phyloP scores from a whole-genome alignment of 2,329 filamentous ascomycete genomes.

The Cercospora beticola region DNA sequence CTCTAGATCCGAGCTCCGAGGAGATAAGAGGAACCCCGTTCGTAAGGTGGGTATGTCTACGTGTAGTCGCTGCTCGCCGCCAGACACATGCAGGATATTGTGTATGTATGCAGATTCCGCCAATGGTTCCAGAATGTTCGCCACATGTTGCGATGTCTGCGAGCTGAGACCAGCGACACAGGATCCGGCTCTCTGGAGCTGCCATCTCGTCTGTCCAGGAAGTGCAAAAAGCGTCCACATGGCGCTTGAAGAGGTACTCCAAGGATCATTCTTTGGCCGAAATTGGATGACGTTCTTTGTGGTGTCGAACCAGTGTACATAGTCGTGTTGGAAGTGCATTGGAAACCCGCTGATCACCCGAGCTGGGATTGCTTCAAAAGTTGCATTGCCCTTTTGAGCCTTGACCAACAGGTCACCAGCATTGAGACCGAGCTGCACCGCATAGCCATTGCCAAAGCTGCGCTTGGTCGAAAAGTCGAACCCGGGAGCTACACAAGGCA shows the following conservation, averaged over 20 bases:
- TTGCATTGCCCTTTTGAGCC: no score
- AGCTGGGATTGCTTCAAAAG: conserved; percentile 44
- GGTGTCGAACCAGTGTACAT: conserved; percentile 62
- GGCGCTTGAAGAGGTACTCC: no score
- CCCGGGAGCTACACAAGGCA: conserved; percentile 52
- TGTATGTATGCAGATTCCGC: conserved; percentile 19
- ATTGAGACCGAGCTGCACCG: conserved; percentile 57
- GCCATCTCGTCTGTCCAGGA: conserved; percentile 46
- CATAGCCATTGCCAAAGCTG: conserved; percentile 36
- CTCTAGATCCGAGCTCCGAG: background rate
- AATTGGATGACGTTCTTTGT: conserved; percentile 52
- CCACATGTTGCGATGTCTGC: conserved; percentile 49
- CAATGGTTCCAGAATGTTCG: conserved; percentile 47
- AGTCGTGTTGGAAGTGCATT: no score
- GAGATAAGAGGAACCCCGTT: conserved; percentile 26
- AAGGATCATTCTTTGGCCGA: conserved; percentile 36
- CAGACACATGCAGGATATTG: no score
- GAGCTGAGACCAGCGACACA: conserved; percentile 16
- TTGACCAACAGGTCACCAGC: background rate
- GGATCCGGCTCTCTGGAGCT: conserved; percentile 8
- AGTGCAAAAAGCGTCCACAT: conserved; percentile 40
- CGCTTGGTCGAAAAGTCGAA: conserved; percentile 54
- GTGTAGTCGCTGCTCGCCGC: conserved; percentile 16
- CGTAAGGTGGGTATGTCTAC: conserved; percentile 28
- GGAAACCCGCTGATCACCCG: no score